Evolutionary conservation across 176 grass and related monocot species (phyloP).

Genomic region (Lolium multiflorum): DNA sequence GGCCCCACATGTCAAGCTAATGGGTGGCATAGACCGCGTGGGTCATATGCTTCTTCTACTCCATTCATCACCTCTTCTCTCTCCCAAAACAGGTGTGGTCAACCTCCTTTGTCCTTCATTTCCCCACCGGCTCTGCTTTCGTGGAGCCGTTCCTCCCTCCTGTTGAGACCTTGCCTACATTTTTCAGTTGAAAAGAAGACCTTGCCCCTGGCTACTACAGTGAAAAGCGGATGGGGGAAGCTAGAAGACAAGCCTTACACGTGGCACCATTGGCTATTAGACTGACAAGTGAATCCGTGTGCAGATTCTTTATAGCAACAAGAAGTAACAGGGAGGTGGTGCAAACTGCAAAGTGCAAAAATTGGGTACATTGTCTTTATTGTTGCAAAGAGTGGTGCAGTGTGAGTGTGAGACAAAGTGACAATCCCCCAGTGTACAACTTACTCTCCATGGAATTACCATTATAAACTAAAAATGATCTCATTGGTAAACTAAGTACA

Average conservation of each 20-base stretch:
- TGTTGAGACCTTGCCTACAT: background rate
- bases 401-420: background rate
- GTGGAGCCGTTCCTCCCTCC: background rate
- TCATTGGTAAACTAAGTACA: background rate
- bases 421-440: background rate
- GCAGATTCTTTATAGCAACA: background rate
- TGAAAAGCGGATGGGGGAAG: background rate
- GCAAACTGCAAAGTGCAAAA: too few relatives aligned
- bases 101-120: background rate
- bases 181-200: too few relatives aligned
- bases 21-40: background rate
- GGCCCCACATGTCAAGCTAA: background rate
- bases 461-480: constrained; percentile 29
- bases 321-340: constrained; percentile 9
- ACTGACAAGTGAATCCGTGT: background rate
- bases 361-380: background rate
- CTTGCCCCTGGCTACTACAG: background rate
- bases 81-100: background rate
- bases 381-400: background rate
- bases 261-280: background rate
- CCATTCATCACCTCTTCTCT: background rate
- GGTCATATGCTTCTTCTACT: background rate
- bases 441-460: constrained; percentile 24
- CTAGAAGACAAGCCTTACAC: background rate
- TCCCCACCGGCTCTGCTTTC: too few relatives aligned